A percentile compares a stretch with the other conserved stretches of the same genome.
Evolutionary conservation across 768 basidiomycete genomes (phyloP).

Genomic region (Galerina sulciceps): DNA sequence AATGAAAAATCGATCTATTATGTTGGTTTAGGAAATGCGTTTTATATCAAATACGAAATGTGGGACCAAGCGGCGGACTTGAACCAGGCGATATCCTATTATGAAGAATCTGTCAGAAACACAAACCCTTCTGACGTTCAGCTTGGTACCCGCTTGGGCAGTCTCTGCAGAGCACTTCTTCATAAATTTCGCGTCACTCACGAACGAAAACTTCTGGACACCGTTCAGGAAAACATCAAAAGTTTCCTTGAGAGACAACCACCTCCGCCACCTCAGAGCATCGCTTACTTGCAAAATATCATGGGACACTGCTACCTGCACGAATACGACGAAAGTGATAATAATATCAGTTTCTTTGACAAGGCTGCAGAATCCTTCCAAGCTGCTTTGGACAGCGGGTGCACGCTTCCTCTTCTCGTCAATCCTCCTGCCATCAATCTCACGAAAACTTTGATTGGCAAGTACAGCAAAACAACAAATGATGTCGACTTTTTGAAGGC

Average conservation of each 20-base stretch:
- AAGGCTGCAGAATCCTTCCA: slow-evolving; percentile 2
- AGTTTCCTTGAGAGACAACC: neutral
- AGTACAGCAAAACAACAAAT: slow-evolving; percentile 1
- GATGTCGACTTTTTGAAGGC: slow-evolving; percentile 2
- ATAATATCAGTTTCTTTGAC: slow-evolving; percentile 1
- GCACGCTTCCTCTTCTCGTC: neutral
- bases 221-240: neutral
- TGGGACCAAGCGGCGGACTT: slow-evolving; percentile 11
- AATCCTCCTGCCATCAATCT: slow-evolving; percentile 1
- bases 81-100: slow-evolving; percentile 18
- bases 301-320: slow-evolving; percentile 1
- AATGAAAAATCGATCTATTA: slow-evolving; percentile 3
- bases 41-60: slow-evolving; percentile 10
- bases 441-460: neutral
- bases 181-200: slow-evolving; percentile 2
- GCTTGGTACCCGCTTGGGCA: neutral
- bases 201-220: neutral
- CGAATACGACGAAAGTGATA: slow-evolving; percentile 3
- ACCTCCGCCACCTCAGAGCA: neutral
- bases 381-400: neutral
- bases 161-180: slow-evolving; percentile 5
- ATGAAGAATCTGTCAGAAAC: slow-evolving; percentile 12
- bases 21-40: slow-evolving; percentile 14
- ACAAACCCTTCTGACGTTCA: neutral
- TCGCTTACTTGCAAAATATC: slow-evolving; percentile 4